Conservation (phyloP, 805 yeast species). For the Myxozyma monticola region DNA sequence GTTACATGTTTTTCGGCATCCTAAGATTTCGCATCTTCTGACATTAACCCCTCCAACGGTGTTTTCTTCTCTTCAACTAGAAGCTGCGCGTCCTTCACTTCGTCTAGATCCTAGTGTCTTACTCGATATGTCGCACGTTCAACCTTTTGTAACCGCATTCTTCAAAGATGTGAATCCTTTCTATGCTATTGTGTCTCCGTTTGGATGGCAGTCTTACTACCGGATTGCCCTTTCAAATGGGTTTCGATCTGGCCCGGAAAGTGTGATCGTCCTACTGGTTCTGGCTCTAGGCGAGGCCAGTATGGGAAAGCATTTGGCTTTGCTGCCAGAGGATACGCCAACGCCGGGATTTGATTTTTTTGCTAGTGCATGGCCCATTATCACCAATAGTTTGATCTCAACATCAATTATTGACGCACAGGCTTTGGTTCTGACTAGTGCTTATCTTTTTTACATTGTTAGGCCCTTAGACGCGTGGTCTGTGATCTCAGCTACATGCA, state of each 20-base stretch:
- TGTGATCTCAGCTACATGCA: constrained; percentile 9
- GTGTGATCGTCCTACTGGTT: constrained; percentile 19
- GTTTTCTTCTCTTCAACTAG: constrained; percentile 9
- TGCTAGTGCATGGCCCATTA: constrained; percentile 18
- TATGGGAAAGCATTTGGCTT: background rate
- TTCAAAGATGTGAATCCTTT: constrained; percentile 22
- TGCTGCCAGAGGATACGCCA: background rate
- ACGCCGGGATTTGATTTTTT: constrained; percentile 19
- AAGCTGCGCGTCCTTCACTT: constrained; percentile 10
- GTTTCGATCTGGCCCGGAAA: constrained; percentile 20
- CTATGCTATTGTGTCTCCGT: constrained; percentile 21
- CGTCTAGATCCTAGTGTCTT: constrained; percentile 10
- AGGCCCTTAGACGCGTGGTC: constrained; percentile 24
- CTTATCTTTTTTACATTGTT: constrained; percentile 16
- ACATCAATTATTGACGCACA: constrained; percentile 16
- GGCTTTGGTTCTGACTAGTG: constrained; percentile 18
- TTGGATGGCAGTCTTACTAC: constrained; percentile 15
- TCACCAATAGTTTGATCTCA: constrained; percentile 10
- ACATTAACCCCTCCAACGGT: constrained; percentile 1
- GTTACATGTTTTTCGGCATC: constrained; percentile 15
- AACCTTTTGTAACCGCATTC: constrained; percentile 16
- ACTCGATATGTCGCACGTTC: constrained; percentile 22
- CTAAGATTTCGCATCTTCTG: constrained; percentile 3
- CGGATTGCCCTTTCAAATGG: constrained; percentile 18
- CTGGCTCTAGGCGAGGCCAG: constrained; percentile 23